Evolutionary conservation across 257 asterid genomes (phyloP).

Genomic region (Solanum chilense): DNA sequence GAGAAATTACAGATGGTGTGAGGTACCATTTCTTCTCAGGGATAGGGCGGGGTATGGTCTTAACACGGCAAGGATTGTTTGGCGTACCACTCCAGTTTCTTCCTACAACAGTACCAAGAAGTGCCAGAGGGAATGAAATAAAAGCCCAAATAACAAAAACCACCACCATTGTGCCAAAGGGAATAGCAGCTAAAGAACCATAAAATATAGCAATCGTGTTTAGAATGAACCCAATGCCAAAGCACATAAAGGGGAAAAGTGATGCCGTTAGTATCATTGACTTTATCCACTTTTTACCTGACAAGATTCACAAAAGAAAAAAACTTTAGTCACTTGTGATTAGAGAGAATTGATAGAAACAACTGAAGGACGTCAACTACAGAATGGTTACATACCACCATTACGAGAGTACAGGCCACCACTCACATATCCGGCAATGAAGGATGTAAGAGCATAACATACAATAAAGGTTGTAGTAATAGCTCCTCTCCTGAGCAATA

Average conservation of each 20-base stretch:
- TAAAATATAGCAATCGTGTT: conserved; percentile 76
- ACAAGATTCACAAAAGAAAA: not conserved
- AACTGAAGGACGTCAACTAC: not conserved
- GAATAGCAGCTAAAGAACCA: conserved; percentile 82
- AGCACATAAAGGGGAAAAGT: conserved; percentile 73
- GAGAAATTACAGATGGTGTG: conserved; percentile 58
- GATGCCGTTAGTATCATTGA: conserved; percentile 82
- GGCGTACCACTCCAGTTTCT: conserved; percentile 80
- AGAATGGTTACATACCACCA: conserved; percentile 46
- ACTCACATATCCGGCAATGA: conserved; percentile 75
- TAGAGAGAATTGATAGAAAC: not conserved
- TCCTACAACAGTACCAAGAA: conserved; percentile 80
- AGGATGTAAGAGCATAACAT: conserved; percentile 76
- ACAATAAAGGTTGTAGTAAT: conserved; percentile 61
- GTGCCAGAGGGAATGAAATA: conserved; percentile 77
- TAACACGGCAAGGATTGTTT: conserved; percentile 79
- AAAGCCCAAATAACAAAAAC: conserved; percentile 75
- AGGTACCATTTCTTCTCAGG: conserved; percentile 88
- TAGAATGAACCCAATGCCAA: conserved; percentile 54
- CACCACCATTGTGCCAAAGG: conserved; percentile 76
- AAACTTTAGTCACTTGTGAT: not conserved
- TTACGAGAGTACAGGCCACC: conserved; percentile 73
- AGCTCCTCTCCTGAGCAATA: conserved; percentile 74
- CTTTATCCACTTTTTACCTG: conserved; percentile 82
- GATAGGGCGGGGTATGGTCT: conserved; percentile 83